Evolutionary conservation across 192 early-diverging fungal genomes (phyloP).

Genomic region (Rhizophagus sp.): DNA sequence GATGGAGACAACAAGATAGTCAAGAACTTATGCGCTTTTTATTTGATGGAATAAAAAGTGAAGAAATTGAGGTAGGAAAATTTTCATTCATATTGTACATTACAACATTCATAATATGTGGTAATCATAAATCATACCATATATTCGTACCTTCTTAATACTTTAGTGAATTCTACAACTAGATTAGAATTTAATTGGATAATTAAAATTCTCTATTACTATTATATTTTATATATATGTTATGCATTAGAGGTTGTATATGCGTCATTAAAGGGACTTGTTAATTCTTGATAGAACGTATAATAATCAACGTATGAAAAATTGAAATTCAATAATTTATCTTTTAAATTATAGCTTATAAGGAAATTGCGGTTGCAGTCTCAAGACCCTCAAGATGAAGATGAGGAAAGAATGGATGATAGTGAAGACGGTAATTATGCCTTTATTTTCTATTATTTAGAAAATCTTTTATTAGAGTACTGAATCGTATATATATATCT

Average conservation of each 20-base stretch:
- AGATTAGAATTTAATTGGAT: neutral
- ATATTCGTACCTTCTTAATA: neutral
- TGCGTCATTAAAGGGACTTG: neutral
- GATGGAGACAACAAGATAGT: conserved; percentile 66
- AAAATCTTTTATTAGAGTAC: neutral
- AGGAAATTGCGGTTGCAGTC: neutral
- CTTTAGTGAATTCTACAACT: neutral
- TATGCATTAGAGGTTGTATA: too few relatives aligned
- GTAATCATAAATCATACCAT: neutral
- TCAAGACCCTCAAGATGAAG: neutral
- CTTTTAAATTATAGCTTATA: neutral
- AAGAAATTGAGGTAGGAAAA: conserved; percentile 40
- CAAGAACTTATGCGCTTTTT: conserved; percentile 72
- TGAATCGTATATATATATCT: neutral
- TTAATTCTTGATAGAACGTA: neutral
- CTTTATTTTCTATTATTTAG: neutral
- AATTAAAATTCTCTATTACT: neutral
- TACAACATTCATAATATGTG: too few relatives aligned
- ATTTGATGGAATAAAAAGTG: conserved; percentile 60
- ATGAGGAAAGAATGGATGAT: neutral
- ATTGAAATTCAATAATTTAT: neutral
- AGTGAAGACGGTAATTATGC: neutral
- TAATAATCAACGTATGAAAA: neutral
- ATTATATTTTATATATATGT: too few relatives aligned
- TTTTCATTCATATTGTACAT: neutral